phyloP scores from a whole-genome alignment of 352 stramenopile species.

The Globisporangium polare region DNA sequence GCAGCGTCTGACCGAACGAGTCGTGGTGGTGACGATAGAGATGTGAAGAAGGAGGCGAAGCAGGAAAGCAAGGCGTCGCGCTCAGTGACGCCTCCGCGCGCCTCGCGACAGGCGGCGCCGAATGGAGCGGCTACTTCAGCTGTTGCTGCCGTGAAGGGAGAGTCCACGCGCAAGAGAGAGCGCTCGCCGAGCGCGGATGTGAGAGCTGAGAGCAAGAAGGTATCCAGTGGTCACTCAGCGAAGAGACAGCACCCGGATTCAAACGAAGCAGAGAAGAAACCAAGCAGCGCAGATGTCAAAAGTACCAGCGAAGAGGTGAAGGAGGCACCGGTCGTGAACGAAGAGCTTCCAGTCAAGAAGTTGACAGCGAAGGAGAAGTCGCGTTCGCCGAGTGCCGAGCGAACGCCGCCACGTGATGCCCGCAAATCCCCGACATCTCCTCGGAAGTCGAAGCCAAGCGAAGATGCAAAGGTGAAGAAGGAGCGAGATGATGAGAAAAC shows the following conservation, averaged over 20 bases:
- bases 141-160: neutral
- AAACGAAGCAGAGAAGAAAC: neutral
- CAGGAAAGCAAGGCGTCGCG: neutral
- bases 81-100: conserved; percentile 11
- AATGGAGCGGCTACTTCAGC: neutral
- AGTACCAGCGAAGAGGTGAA: neutral
- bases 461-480: neutral
- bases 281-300: neutral
- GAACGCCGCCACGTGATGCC: conserved; percentile 2
- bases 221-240: neutral
- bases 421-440: neutral
- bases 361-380: neutral
- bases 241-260: neutral
- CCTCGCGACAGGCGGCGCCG: neutral
- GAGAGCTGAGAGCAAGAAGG: conserved; percentile 6
- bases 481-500: conserved; percentile 1
- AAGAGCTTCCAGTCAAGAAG: neutral
- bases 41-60: neutral
- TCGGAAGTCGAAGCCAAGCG: neutral
- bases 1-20: neutral
- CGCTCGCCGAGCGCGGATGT: conserved; percentile 7
- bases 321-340: neutral
- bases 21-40: neutral
- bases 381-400: conserved; percentile 7
- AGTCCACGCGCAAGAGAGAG: conserved; percentile 13